Percentiles rank a stretch among this genome's conserved stretches.
Conservation (phyloP, 2,329 filamentous ascomycete species). For the Aspergillus aculeatinus region DNA sequence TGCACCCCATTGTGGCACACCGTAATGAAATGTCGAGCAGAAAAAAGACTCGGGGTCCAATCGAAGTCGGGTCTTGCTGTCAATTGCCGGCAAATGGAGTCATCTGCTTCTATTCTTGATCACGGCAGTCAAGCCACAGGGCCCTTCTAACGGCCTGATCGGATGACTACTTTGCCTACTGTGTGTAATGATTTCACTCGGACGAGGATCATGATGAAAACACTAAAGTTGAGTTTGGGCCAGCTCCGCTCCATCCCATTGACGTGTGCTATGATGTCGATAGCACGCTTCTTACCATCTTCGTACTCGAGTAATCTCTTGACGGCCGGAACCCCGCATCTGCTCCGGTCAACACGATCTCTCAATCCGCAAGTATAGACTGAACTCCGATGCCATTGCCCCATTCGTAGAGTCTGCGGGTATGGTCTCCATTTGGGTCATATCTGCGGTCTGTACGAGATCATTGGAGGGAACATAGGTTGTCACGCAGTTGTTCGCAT, state of each 20-base stretch:
- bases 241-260: background rate
- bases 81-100: background rate
- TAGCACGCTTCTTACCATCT: background rate
- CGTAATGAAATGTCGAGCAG: background rate
- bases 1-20: background rate
- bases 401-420: no score
- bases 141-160: background rate
- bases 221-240: background rate
- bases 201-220: background rate
- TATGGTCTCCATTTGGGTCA: no score
- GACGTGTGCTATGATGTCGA: background rate
- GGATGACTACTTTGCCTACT: background rate
- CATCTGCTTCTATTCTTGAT: background rate
- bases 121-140: background rate
- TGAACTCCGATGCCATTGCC: no score
- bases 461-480: no score
- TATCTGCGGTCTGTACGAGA: no score
- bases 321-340: background rate
- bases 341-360: background rate
- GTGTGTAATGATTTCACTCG: background rate
- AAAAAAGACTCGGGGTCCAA: no score
- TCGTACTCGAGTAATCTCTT: background rate
- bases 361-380: background rate
- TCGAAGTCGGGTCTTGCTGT: background rate
- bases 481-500: no score